Percentiles rank a stretch among this genome's conserved stretches.
Evolutionary conservation across 2,329 filamentous ascomycete genomes (phyloP).

Genomic region (Fusarium pilosicola): DNA sequence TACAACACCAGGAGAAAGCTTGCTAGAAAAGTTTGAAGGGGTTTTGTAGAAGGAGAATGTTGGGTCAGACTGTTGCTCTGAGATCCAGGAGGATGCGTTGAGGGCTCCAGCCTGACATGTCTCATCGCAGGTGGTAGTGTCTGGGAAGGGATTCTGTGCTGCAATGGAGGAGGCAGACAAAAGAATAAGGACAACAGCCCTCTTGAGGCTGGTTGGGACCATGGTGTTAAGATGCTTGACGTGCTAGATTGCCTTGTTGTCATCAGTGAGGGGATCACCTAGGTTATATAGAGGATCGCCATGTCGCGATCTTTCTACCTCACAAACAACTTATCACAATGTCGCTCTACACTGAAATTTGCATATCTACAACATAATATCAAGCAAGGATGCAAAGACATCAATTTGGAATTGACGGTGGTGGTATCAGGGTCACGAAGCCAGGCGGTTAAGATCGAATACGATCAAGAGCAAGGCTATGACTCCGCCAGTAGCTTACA

Average conservation of each 20-base stretch:
- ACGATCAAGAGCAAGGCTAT: background rate
- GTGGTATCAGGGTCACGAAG: background rate
- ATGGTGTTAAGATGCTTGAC: background rate
- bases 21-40: background rate
- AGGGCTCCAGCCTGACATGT: background rate
- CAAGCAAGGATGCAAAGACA: rapidly evolving
- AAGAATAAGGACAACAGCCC: background rate
- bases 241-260: background rate
- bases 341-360: background rate
- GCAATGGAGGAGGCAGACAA: background rate
- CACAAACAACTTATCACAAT: background rate
- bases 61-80: conserved; percentile 2
- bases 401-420: background rate
- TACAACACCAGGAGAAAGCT: background rate
- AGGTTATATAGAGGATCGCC: background rate
- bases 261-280: background rate
- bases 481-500: too few relatives aligned
- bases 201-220: background rate
- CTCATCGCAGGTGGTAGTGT: conserved; percentile 8
- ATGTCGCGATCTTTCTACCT: background rate
- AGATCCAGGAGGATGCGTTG: background rate
- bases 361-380: rapidly evolving
- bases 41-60: conserved; percentile 1
- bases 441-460: too few relatives aligned
- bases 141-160: background rate